Conservation (phyloP, 371 early-diverging fungal species). For the Syncephalastrum sp. region DNA sequence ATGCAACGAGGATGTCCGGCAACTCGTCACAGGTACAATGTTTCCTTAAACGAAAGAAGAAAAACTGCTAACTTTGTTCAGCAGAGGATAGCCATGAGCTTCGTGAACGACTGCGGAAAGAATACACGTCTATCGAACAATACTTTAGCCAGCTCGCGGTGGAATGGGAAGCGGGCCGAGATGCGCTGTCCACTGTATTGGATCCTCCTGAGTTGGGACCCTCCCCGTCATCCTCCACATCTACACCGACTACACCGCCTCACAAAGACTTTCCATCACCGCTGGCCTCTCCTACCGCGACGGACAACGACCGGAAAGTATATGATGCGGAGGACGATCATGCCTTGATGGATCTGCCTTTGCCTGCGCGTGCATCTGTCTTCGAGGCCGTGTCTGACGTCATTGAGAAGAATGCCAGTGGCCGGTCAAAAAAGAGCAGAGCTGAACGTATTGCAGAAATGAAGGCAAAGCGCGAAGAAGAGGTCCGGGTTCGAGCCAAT, state of each 20-base stretch:
- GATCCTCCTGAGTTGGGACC: conserved; percentile 22
- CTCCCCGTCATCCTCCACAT: conserved; percentile 15
- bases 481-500: conserved; percentile 39
- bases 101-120: conserved; percentile 24
- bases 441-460: conserved; percentile 60
- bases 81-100: conserved; percentile 11
- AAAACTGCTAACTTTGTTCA: background rate
- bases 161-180: conserved; percentile 48
- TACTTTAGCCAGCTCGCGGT: conserved; percentile 32
- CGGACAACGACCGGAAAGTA: conserved; percentile 11
- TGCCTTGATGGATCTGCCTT: conserved; percentile 35
- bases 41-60: background rate
- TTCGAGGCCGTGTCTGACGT: conserved; percentile 46
- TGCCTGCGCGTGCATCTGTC: conserved; percentile 41
- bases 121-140: conserved; percentile 39
- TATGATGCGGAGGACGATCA: conserved; percentile 37
- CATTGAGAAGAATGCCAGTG: conserved; percentile 29
- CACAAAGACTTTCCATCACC: conserved; percentile 19
- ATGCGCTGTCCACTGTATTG: conserved; percentile 27
- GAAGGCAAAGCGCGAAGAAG: conserved; percentile 48
- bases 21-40: conserved; percentile 29
- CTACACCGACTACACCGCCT: background rate
- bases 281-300: conserved; percentile 15
- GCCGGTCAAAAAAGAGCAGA: conserved; percentile 47
- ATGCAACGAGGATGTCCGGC: conserved; percentile 45